phyloP scores from a whole-genome alignment of 2,329 filamentous ascomycete genomes.

The Orbilia brochopaga region DNA sequence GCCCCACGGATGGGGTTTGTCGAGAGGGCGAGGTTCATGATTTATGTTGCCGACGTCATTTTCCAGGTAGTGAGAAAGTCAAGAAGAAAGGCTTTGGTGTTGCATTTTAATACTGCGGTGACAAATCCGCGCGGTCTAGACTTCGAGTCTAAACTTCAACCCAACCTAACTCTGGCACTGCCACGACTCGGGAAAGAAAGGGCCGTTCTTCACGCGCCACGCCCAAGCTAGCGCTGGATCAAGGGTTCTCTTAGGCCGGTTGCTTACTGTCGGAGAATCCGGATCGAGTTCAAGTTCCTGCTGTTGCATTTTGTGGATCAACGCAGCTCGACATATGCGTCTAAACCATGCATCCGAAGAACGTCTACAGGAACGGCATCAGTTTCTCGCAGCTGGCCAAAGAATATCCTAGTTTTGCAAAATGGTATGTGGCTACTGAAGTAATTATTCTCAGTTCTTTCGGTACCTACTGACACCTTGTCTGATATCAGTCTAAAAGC shows the following conservation, averaged over 20 bases:
- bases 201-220: too few species aligned
- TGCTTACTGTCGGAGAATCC: too few species aligned
- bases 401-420: slow-evolving; percentile 67
- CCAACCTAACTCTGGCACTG: not conserved
- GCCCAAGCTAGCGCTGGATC: too few species aligned
- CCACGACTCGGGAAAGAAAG: not conserved
- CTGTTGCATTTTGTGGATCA: slow-evolving; percentile 19
- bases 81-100: slow-evolving; percentile 21
- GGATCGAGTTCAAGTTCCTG: too few species aligned
- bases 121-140: slow-evolving; percentile 44
- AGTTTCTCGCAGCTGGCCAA: slow-evolving; percentile 69
- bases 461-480: too few species aligned
- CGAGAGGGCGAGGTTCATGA: slow-evolving; percentile 18
- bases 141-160: not conserved
- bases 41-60: slow-evolving; percentile 6
- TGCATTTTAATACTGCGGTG: slow-evolving; percentile 43
- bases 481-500: slow-evolving; percentile 61
- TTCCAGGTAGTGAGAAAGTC: not conserved
- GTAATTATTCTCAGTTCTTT: too few species aligned
- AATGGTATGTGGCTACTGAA: slow-evolving; percentile 56
- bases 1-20: not conserved
- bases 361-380: slow-evolving; percentile 66
- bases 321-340: slow-evolving; percentile 12
- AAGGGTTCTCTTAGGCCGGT: too few species aligned
- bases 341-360: slow-evolving; percentile 56